Conservation (phyloP, 1,284 basidiomycete genomes). For the Ceratobasidium sp. region DNA sequence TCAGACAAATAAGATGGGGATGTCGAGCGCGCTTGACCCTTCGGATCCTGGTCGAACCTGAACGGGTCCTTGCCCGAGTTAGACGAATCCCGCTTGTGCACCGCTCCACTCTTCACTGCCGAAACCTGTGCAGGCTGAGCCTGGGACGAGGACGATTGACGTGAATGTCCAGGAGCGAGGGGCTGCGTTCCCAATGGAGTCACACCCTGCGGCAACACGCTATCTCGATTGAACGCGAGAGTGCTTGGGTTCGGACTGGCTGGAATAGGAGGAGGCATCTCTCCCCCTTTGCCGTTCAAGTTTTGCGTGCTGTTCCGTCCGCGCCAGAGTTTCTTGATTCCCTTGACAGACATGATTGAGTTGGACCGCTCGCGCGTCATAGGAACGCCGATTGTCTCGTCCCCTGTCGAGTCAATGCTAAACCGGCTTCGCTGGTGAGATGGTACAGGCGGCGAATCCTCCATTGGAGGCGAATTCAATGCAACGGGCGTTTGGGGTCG, state of each 20-base stretch:
- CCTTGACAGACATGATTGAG: conserved; percentile 43
- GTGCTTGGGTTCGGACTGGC: neutral
- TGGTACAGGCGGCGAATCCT: conserved; percentile 23
- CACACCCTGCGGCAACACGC: conserved; percentile 13
- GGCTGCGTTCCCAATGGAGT: neutral
- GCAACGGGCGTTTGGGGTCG: conserved; percentile 30
- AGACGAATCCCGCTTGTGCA: conserved; percentile 29
- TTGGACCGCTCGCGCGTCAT: conserved; percentile 36
- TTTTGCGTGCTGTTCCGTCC: conserved; percentile 34
- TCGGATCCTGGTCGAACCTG: conserved; percentile 45
- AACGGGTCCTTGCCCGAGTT: conserved; percentile 47
- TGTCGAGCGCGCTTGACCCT: conserved; percentile 2
- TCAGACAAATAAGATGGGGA: conserved; percentile 24
- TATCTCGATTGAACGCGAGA: neutral
- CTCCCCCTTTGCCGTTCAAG: conserved; percentile 16
- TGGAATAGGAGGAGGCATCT: neutral
- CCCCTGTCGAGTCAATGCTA: conserved; percentile 31
- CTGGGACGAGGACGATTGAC: conserved; percentile 9
- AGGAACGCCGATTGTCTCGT: neutral
- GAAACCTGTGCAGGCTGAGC: conserved; percentile 22
- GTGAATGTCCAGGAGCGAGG: neutral
- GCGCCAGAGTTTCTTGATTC: conserved; percentile 42
- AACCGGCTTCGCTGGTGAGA: conserved; percentile 28
- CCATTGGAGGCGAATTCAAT: conserved; percentile 24
- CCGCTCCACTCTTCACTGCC: conserved; percentile 10